These are phyloP conservation scores for Entrophospora sp. DNA, from an alignment of 192 early-diverging fungal species.

Conservation along the genomic window DNA sequence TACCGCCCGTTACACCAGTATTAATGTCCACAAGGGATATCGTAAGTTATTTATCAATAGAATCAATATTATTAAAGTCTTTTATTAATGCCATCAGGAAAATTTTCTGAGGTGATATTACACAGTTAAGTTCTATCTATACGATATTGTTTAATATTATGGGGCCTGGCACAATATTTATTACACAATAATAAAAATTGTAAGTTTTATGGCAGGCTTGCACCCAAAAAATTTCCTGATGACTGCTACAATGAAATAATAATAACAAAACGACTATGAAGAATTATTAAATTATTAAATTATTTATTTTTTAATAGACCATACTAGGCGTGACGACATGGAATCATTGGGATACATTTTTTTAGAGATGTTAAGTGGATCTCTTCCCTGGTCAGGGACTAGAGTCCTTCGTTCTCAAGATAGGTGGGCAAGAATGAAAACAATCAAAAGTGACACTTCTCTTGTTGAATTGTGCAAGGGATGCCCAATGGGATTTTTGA, in stretches of 20 bases:
- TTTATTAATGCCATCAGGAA: too few species aligned
- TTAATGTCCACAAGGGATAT: slow-evolving; percentile 77
- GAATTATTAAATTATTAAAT: too few species aligned
- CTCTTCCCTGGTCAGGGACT: slow-evolving; percentile 79
- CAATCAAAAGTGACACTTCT: slow-evolving; percentile 65
- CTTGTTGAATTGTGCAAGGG: slow-evolving; percentile 71
- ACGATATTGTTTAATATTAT: too few species aligned
- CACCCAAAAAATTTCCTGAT: too few species aligned
- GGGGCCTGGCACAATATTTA: too few species aligned
- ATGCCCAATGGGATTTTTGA: slow-evolving; percentile 62
- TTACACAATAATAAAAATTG: too few species aligned
- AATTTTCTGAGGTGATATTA: too few species aligned
- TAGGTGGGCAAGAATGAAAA: slow-evolving; percentile 82
- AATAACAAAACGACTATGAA: too few species aligned
- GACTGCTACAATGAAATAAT: too few species aligned
- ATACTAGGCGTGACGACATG: slow-evolving; percentile 77
- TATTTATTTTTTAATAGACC: slow-evolving; percentile 43
- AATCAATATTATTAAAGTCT: not conserved
- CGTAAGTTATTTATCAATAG: slow-evolving; percentile 31
- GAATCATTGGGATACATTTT: slow-evolving; percentile 79
- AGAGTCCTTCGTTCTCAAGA: slow-evolving; percentile 69
- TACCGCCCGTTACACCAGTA: slow-evolving; percentile 77
- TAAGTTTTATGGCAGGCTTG: too few species aligned
- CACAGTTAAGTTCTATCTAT: too few species aligned
- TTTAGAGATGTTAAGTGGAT: slow-evolving; percentile 65